A percentile compares a stretch with the other conserved stretches of the same genome.
Conservation (phyloP, 768 basidiomycete species). For the Basidioascus undulatus region DNA sequence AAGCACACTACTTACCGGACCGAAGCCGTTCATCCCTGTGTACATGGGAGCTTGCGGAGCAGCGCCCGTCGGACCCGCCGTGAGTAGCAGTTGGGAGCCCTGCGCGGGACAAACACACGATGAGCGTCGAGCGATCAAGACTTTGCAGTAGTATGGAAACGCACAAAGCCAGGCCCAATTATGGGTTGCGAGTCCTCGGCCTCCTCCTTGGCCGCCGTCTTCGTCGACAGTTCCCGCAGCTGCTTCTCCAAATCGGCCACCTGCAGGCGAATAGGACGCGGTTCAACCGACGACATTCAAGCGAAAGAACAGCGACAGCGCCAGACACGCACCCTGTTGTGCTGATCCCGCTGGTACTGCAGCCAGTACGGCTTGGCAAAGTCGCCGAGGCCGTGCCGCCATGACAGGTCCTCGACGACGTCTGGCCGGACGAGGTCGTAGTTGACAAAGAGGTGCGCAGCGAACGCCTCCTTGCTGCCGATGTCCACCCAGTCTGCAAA, state of each 20-base stretch:
- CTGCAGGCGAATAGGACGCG: constrained; percentile 20
- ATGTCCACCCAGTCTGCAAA: too few species aligned
- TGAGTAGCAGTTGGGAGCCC: too few species aligned
- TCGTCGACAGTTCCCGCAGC: constrained; percentile 63
- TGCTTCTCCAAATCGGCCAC: constrained; percentile 63
- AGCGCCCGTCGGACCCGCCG: too few species aligned
- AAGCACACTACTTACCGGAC: constrained; percentile 28
- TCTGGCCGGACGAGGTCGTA: constrained; percentile 90
- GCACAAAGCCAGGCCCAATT: constrained; percentile 53
- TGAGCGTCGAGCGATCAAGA: too few species aligned
- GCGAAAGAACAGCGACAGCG: background rate
- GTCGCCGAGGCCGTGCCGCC: constrained; percentile 88
- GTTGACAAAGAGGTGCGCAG: constrained; percentile 66
- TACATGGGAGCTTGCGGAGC: too few species aligned
- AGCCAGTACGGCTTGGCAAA: constrained; percentile 94
- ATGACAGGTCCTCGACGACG: constrained; percentile 78
- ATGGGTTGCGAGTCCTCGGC: constrained; percentile 67
- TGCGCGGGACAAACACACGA: too few species aligned
- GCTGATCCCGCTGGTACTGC: constrained; percentile 43
- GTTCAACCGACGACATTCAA: background rate
- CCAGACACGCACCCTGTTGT: constrained; percentile 10
- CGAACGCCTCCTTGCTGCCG: constrained; percentile 95
- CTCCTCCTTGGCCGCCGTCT: constrained; percentile 69
- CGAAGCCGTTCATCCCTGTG: too few species aligned
- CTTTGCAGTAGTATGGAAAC: too few species aligned